Evolutionary conservation across 106 monocot species (phyloP), one percentile per base, ranked within the genome.

Genomic region (Xerophyta viscosa): DNA sequence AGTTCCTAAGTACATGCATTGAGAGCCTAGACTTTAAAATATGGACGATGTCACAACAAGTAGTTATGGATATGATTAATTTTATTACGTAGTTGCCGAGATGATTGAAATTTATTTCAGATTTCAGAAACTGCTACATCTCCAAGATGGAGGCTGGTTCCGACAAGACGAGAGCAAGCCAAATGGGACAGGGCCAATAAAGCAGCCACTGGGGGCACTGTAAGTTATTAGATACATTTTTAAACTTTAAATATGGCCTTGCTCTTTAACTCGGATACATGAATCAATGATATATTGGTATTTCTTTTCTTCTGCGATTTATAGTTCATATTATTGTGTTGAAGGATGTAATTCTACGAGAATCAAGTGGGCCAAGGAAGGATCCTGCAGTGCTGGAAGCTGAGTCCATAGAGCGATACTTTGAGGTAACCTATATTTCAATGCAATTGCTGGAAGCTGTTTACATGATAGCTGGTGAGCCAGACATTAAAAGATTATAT

Each of bases 131-230:
- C 48, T 52, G 45, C 70, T 21, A 21, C 66, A n/a, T 62, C 76
- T 19, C 76, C 89, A 21, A 79, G 68, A 60, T 98, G 96, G 96
- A 82, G 86, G 49, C 64, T 86, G 52, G 89, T 65, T 2, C 89
- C 96, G 5, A 98, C 89, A 21, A 52, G 78, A 20, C 54, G 77
- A 46, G 85, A 98, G 46, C 89, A 79, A 61, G 82, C 72, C 17
- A 89, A 82, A 56, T 98, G 96, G 96, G 85, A 83, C 37, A 54
- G 79, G 8, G 96, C 76, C 46, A 75, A 14, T 62, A 98, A 79
- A 71, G 89, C 79, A 55, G 63, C 82, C 45, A 82, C 79, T 24
- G 81, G 89, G 12, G 96, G 89, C 28, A 98, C 33, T 63, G 96
- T 90, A 82, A 77, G 77, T 79, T 31, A 4, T 27, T 57, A 6